Evolutionary conservation across 2,329 filamentous ascomycete species (phyloP).

Genomic region (Ceratocystis diversiconidia): DNA sequence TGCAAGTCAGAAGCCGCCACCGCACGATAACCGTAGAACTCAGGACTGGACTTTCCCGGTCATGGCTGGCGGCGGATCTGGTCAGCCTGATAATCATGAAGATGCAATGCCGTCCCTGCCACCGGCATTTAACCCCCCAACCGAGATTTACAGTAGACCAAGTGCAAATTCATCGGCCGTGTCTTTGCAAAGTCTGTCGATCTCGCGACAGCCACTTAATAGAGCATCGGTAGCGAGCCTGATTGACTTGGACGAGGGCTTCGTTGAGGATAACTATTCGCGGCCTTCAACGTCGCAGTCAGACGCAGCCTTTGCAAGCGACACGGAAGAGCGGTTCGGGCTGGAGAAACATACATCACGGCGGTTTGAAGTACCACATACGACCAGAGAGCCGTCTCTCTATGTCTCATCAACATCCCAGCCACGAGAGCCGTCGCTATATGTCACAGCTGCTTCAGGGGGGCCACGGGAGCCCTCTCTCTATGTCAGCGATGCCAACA

Average conservation of each 20-base stretch:
- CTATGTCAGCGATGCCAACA: constrained; percentile 13
- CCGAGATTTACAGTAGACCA: constrained; percentile 16
- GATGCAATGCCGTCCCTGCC: constrained; percentile 6
- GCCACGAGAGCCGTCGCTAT: constrained; percentile 13
- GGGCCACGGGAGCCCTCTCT: constrained; percentile 13
- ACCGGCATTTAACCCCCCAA: constrained; percentile 3
- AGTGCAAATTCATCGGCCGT: constrained; percentile 8
- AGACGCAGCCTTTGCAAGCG: constrained; percentile 19
- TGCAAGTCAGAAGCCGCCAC: constrained; percentile 5
- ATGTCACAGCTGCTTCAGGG: neutral
- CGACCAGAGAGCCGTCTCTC: constrained; percentile 15
- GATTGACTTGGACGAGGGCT: constrained; percentile 26
- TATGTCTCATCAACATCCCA: constrained; percentile 10
- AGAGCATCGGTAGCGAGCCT: constrained; percentile 27
- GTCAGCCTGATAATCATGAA: constrained; percentile 10
- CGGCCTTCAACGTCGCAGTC: constrained; percentile 18
- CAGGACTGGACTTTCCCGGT: constrained; percentile 38
- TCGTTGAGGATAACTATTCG: constrained; percentile 15
- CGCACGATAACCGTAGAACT: constrained; percentile 25
- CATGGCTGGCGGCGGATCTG: constrained; percentile 11
- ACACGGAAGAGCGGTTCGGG: constrained; percentile 19
- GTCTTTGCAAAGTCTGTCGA: constrained; percentile 2
- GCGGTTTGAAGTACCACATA: constrained; percentile 12
- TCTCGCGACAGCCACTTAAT: constrained; percentile 20
- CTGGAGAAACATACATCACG: constrained; percentile 18